Conservation (phyloP, 768 basidiomycete genomes). For the Amanita polypyramis region DNA sequence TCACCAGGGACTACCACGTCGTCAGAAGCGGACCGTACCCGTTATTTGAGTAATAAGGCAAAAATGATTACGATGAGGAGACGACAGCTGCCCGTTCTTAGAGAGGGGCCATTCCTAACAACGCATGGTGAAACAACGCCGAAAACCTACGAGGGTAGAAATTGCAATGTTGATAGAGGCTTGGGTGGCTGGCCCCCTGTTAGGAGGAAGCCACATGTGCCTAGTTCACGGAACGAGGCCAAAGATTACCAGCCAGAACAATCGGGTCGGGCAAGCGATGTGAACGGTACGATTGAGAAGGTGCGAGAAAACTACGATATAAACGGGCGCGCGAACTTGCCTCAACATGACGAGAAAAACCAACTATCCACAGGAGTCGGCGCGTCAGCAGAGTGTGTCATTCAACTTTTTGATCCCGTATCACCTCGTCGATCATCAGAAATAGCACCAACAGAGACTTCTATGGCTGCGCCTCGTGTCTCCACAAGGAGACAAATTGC, state of each 20-base stretch:
- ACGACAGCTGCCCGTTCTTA: conserved; percentile 11
- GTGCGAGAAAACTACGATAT: not conserved
- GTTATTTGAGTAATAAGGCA: not conserved
- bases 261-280: not conserved
- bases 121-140: conserved; percentile 13
- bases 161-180: conserved; percentile 11
- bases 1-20: not conserved
- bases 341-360: not conserved
- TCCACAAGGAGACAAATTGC: too few relatives aligned
- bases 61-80: conserved; percentile 7
- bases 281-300: too few relatives aligned
- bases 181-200: conserved; percentile 18
- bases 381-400: too few relatives aligned
- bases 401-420: not conserved
- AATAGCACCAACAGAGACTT: not conserved
- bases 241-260: not conserved
- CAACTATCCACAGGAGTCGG: not conserved
- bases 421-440: not conserved
- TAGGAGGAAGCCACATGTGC: conserved; percentile 8
- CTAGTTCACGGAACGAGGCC: not conserved
- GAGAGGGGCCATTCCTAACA: conserved; percentile 22
- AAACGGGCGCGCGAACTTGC: not conserved
- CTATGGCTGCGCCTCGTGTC: too few relatives aligned
- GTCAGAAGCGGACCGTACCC: not conserved
- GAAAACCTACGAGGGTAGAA: conserved; percentile 2